phyloP scores from a whole-genome alignment of 352 stramenopile genomes.

The Globisporangium takayamanum region DNA sequence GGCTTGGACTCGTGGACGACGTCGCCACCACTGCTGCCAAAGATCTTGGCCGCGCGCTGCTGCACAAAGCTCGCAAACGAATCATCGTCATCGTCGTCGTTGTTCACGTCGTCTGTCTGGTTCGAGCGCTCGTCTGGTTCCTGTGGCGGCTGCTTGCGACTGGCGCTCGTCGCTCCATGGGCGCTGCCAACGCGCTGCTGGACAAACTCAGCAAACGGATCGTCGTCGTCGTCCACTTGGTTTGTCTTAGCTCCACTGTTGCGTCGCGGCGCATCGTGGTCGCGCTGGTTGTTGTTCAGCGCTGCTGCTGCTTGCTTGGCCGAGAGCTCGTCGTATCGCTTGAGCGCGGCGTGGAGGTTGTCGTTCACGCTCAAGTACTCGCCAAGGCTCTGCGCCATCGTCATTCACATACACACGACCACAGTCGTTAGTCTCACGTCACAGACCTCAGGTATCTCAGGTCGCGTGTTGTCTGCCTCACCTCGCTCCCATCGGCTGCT shows the following conservation, averaged over 20 bases:
- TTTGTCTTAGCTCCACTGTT: conserved; percentile 22
- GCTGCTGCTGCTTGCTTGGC: conserved; percentile 8
- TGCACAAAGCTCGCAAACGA: conserved; percentile 60
- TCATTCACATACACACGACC: not conserved
- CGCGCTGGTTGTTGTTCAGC: conserved; percentile 19
- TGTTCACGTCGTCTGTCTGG: conserved; percentile 14
- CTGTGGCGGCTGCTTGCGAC: not conserved
- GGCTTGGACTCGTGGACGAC: conserved; percentile 17
- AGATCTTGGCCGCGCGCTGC: conserved; percentile 37
- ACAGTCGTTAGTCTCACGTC: too few species aligned
- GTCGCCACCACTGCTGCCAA: conserved; percentile 16
- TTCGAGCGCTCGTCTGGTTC: not conserved
- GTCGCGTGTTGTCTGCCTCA: conserved; percentile 8
- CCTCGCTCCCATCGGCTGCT: conserved; percentile 42
- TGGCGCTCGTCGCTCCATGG: conserved; percentile 5
- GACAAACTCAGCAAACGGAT: conserved; percentile 63
- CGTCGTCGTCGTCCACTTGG: conserved; percentile 25
- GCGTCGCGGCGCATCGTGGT: not conserved
- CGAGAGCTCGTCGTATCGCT: conserved; percentile 42
- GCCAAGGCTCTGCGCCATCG: conserved; percentile 32
- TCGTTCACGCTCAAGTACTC: conserved; percentile 73
- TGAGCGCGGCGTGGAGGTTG: conserved; percentile 46
- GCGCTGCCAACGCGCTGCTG: conserved; percentile 25
- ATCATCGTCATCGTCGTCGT: conserved; percentile 36
- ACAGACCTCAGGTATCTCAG: too few species aligned